Evolutionary conservation across 148 eudicot species (phyloP), one percentile per base, ranked within the genome.

Genomic region (Vaccinium vitisidaea): DNA sequence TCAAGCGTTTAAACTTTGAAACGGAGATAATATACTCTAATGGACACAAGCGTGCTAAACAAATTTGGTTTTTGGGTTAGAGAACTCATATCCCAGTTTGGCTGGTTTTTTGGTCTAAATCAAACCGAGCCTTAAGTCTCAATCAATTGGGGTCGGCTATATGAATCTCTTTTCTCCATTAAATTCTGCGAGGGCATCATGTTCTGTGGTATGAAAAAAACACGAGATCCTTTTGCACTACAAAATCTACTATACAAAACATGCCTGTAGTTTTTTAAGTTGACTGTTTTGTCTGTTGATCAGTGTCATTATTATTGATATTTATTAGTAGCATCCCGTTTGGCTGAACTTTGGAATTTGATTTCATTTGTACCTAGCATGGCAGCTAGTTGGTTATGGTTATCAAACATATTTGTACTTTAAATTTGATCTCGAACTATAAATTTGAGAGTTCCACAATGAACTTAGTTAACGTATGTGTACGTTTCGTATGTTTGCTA

Each of bases 251-350:
- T 59, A 39, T 19, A 80, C 53, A 16, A 61, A 52, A 14, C 27
- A 16, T 43, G 30, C 14, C 8, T 59, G 43, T 55, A 58, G 49
- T n/a, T 21, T 39, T 39, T 59, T 43, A 19, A 80, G 71, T 43
- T 58, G 16, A 15, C 21, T 56, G 63, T 8, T 77, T 77, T 79
- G 82, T 79, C 53, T 58, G 55, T 36, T 80, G 43, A 65, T 19
- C 1, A 12, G 65, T 61, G 27, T 80, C 52, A 79, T 15, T 27
- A 2, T 54, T 7, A n/a, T 79, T 27, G 46, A 79, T 5, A 80
- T 30, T 32, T 56, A 7, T 80, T 79, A 2, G 46, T 32, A 27
- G 81, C 46, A 18, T 27, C 43, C 21, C 6, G 11, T 79, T 55
- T 46, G 54, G 16, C 1, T 78, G 32, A 53, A 46, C 30, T 27